These are phyloP conservation scores for Acer campestre DNA, from an alignment of 345 rosid species.

Conservation along the genomic window DNA sequence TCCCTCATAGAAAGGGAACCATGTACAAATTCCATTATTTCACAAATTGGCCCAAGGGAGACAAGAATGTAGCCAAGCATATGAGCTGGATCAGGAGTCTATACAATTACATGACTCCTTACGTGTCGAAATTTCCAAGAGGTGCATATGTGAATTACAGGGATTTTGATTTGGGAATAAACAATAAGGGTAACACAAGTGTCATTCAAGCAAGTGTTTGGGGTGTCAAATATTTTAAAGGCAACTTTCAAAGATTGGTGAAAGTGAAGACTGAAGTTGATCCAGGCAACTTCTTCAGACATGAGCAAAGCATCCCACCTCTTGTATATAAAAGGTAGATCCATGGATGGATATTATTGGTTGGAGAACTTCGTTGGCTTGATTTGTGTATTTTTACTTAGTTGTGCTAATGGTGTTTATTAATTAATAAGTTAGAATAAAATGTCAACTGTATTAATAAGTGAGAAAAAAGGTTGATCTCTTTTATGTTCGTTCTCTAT, in stretches of 20 bases:
- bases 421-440: neutral
- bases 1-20: slow-evolving; percentile 63
- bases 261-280: slow-evolving; percentile 52
- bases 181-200: slow-evolving; percentile 29
- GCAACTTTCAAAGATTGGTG: slow-evolving; percentile 53
- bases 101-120: slow-evolving; percentile 50
- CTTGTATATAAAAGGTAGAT: neutral
- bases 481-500: too few relatives aligned
- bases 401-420: neutral
- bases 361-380: neutral
- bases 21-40: slow-evolving; percentile 52
- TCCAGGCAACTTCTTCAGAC: slow-evolving; percentile 53
- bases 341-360: neutral
- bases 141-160: slow-evolving; percentile 62
- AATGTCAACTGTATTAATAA: too few relatives aligned
- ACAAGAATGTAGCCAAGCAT: slow-evolving; percentile 14
- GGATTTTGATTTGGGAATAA: slow-evolving; percentile 64
- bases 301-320: slow-evolving; percentile 67
- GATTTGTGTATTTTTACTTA: neutral
- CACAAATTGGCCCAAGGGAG: slow-evolving; percentile 39
- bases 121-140: slow-evolving; percentile 54
- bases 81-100: slow-evolving; percentile 45
- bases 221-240: slow-evolving; percentile 54
- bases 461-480: too few relatives aligned
- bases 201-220: slow-evolving; percentile 39